Evolutionary conservation across 768 basidiomycete genomes (phyloP).

Genomic region (Leccinum arenicola): DNA sequence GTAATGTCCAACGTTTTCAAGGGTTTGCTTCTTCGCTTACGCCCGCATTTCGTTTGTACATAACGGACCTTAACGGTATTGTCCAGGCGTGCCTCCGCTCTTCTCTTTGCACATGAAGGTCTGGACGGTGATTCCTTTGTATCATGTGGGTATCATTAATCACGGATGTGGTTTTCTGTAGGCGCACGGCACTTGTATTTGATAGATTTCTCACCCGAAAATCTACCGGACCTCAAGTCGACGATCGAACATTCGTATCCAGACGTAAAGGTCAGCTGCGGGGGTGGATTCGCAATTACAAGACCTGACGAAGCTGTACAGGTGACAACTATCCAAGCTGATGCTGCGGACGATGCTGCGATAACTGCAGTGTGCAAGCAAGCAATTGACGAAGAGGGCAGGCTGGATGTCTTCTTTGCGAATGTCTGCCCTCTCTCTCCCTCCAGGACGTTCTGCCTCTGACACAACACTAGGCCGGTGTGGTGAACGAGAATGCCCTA

Average conservation of each 20-base stretch:
- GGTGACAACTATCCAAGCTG: slow-evolving; percentile 77
- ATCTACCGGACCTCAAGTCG: slow-evolving; percentile 68
- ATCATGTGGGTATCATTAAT: slow-evolving; percentile 3
- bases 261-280: slow-evolving; percentile 63
- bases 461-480: slow-evolving; percentile 55
- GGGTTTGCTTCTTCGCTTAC: slow-evolving; percentile 10
- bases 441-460: slow-evolving; percentile 1
- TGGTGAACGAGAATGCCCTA: slow-evolving; percentile 45
- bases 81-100: slow-evolving; percentile 65
- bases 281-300: slow-evolving; percentile 1
- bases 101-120: slow-evolving; percentile 83
- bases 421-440: slow-evolving; percentile 53
- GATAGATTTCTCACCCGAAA: slow-evolving; percentile 63
- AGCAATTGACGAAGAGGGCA: slow-evolving; percentile 77
- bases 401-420: slow-evolving; percentile 92
- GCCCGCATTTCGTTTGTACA: slow-evolving; percentile 2
- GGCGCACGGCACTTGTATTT: slow-evolving; percentile 79
- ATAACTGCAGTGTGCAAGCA: slow-evolving; percentile 68
- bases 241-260: slow-evolving; percentile 68
- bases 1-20: slow-evolving; percentile 37
- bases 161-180: slow-evolving; percentile 26
- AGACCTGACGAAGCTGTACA: slow-evolving; percentile 32
- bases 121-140: slow-evolving; percentile 6
- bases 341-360: slow-evolving; percentile 76
- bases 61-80: not conserved